phyloP scores from a whole-genome alignment of 2,329 filamentous ascomycete species.

The Neofusicoccum cordaticola region DNA sequence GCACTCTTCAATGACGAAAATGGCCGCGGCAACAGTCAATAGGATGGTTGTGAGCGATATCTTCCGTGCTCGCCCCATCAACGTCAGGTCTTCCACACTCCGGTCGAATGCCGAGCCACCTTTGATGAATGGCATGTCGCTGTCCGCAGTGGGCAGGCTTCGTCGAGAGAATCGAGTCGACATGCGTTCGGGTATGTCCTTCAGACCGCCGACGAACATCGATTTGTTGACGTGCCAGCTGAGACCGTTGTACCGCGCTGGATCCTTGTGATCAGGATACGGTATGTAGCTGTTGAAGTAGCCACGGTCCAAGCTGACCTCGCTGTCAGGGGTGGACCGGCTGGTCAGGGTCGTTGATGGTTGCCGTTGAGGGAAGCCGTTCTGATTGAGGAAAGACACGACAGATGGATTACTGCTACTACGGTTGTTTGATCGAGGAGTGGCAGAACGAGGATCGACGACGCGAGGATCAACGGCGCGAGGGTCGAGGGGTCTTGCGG shows the following conservation, averaged over 20 bases:
- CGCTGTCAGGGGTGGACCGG: not conserved
- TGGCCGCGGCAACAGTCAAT: not conserved
- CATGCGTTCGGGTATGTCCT: not conserved
- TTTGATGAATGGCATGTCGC: not conserved
- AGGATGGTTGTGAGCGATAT: not conserved
- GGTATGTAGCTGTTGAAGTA: not conserved
- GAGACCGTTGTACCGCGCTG: not conserved
- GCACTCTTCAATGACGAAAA: slow-evolving; percentile 4
- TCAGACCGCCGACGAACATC: not conserved
- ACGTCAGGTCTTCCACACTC: not conserved
- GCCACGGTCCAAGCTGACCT: not conserved
- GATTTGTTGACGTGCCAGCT: slow-evolving; percentile 3
- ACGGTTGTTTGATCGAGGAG: not conserved
- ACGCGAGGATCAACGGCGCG: not conserved
- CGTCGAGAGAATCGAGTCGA: not conserved
- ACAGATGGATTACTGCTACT: not conserved
- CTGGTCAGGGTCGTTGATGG: not conserved
- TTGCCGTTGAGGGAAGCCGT: not conserved
- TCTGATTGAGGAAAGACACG: slow-evolving; percentile 5
- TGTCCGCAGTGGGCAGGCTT: not conserved
- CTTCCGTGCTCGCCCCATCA: not conserved
- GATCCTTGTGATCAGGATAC: not conserved
- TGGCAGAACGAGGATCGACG: not conserved
- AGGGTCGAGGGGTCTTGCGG: not conserved
- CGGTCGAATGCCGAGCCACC: not conserved